phyloP scores from a whole-genome alignment of 2,329 filamentous ascomycete species.

The Canariomyces notabilis region DNA sequence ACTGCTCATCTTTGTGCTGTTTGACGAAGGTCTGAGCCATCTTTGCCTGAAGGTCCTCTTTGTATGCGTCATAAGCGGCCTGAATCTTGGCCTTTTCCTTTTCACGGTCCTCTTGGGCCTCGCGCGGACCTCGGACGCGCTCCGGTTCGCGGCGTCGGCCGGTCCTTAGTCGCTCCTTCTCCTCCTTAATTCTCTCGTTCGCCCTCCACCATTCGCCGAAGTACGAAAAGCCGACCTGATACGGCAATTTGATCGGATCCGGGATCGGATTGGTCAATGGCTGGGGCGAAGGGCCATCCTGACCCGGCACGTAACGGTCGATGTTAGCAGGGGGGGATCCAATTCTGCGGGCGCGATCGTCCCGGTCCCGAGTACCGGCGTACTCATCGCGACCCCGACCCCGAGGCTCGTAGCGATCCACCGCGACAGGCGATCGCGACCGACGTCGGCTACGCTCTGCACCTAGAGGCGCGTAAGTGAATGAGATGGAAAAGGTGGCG shows the following conservation, averaged over 20 bases:
- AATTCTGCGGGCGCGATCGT: constrained; percentile 50
- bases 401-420: constrained; percentile 74
- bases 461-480: constrained; percentile 35
- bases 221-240: constrained; percentile 80
- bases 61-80: constrained; percentile 60
- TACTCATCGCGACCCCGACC: constrained; percentile 63
- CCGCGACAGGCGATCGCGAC: constrained; percentile 64
- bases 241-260: constrained; percentile 68
- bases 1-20: constrained; percentile 91
- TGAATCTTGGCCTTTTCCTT: constrained; percentile 77
- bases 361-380: constrained; percentile 40
- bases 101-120: constrained; percentile 67
- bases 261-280: constrained; percentile 59
- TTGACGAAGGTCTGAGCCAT: constrained; percentile 89
- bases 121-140: constrained; percentile 57
- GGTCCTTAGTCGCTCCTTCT: constrained; percentile 65
- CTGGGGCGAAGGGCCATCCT: constrained; percentile 48
- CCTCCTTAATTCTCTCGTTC: constrained; percentile 77
- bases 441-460: constrained; percentile 54
- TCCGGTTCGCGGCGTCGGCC: constrained; percentile 64
- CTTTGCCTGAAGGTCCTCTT: constrained; percentile 63
- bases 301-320: constrained; percentile 78
- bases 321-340: constrained; percentile 65
- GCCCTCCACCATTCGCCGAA: constrained; percentile 83
- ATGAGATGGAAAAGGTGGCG: neutral